These are phyloP conservation scores for Oryza meridionalis DNA, from an alignment of 176 grass and related monocot species.

Conservation along the genomic window DNA sequence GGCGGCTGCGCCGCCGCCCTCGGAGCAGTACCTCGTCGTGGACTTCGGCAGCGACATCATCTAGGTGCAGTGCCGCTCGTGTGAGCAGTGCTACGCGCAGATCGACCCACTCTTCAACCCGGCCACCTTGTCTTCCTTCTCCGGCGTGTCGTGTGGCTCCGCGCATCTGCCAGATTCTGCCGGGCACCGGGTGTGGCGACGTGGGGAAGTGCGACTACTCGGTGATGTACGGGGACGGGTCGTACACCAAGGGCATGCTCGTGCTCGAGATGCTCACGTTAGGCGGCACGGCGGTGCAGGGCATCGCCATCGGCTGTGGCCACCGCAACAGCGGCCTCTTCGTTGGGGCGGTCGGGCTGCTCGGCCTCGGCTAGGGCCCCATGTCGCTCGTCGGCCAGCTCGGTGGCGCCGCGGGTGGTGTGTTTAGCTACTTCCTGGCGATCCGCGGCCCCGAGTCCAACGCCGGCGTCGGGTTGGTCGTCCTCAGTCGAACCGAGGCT, in stretches of 20 bases:
- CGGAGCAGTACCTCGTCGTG: conserved; percentile 81
- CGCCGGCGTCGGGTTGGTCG: conserved; percentile 55
- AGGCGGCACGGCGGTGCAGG: conserved; percentile 48
- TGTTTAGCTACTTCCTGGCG: conserved; percentile 89
- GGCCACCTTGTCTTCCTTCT: conserved; percentile 65
- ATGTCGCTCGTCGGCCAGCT: conserved; percentile 88
- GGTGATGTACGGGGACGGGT: conserved; percentile 81
- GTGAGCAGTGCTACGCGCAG: conserved; percentile 74
- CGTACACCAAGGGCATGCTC: conserved; percentile 71
- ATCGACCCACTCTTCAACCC: conserved; percentile 91
- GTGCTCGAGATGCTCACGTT: conserved; percentile 88
- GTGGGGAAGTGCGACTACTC: conserved; percentile 52
- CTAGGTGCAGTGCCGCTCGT: conserved; percentile 89
- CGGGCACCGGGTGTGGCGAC: conserved; percentile 36
- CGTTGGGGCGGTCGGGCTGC: conserved; percentile 60
- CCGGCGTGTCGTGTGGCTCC: conserved; percentile 57
- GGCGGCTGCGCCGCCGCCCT: conserved; percentile 51
- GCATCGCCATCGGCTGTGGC: conserved; percentile 87
- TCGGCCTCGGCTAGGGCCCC: conserved; percentile 90
- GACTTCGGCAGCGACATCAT: conserved; percentile 97
- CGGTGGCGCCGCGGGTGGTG: conserved; percentile 66
- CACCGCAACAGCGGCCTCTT: conserved; percentile 86
- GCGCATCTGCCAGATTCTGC: conserved; percentile 54
- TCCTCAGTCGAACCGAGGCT: conserved; percentile 67
- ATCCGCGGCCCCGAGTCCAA: conserved; percentile 43